Base-by-base conservation (phyloP, 108 stramenopile genomes). In the Skeletonema marinoi region DNA sequence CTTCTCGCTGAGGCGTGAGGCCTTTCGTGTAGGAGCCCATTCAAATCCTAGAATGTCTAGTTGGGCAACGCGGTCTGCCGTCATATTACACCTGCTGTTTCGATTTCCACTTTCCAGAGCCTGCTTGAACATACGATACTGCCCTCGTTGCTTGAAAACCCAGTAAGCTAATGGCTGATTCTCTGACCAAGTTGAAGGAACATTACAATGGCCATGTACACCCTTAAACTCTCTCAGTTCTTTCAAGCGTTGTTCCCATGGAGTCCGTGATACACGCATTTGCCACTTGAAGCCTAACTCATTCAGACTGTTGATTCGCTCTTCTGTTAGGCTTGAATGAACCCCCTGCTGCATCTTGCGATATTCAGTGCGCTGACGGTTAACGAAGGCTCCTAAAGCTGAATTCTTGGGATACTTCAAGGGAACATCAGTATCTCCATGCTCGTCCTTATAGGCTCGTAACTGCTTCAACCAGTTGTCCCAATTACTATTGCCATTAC, bases 31-130 rank as follows among this genome's bases (percentile, higher is more conserved):
- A 65, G 80, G 80, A 33, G 70, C 77, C 86, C 87, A 90, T 13
- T 72, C 80, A 68, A 90, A 90, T 13, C 83, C 89, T 17, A 90
- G 29, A 0, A 61, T 78, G 29, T 90, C 82, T 35, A 90, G 60
- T 38, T 82, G 73, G 21, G 54, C 67, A 66, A 90, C 83, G 5
- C 87, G 69, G 14, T 88, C 87, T 3, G 78, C 67, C 32, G 89
- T 88, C 54, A 90, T 80, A 61, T 75, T 70, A 73, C 87, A 87
- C 46, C 51, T 65, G 66, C 83, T 82, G 8, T 67, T 68, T 14
- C 32, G 44, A 14, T 84, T 77, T 38, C 62, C 71, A n/a, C 46
- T 30, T 21, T 54, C 32, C 13, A 36, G n/a, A 36, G 11, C 51
- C 35, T 81, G 61, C 75, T 44, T 77, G 32, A 60, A 78, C 14